Conservation (phyloP, 1,284 basidiomycete species). For the Ceratobasidium sp. region DNA sequence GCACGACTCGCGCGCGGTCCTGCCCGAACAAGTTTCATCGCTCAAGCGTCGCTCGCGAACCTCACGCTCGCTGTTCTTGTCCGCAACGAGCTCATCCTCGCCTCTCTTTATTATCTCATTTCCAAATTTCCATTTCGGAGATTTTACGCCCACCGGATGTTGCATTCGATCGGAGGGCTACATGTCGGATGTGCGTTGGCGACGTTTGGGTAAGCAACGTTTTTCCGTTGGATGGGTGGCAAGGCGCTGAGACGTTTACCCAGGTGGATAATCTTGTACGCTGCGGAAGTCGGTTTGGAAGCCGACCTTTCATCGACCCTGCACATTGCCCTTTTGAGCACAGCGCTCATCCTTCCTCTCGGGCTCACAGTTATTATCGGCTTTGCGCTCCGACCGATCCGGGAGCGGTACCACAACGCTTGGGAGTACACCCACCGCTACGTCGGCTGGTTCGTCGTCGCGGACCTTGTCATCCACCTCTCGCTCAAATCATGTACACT, state of each 20-base stretch:
- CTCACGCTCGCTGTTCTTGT: conserved; percentile 25
- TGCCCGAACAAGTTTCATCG: conserved; percentile 13
- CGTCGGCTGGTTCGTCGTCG: conserved; percentile 40
- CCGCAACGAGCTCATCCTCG: conserved; percentile 25
- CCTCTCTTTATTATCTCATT: not conserved
- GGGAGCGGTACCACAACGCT: conserved; percentile 36
- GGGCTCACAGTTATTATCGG: conserved; percentile 29
- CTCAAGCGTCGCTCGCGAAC: conserved; percentile 26
- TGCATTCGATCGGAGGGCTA: conserved; percentile 30
- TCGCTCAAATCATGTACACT: conserved; percentile 7
- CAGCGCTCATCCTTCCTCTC: conserved; percentile 10
- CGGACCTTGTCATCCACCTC: conserved; percentile 23
- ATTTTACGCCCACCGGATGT: conserved; percentile 36
- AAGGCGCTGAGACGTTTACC: not conserved
- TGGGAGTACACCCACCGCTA: conserved; percentile 43
- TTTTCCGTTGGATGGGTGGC: not conserved
- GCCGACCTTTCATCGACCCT: conserved; percentile 11
- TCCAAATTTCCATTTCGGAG: conserved; percentile 23
- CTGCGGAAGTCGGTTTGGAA: not conserved
- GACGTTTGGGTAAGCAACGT: conserved; percentile 18
- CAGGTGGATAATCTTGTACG: conserved; percentile 35
- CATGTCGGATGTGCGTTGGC: conserved; percentile 39
- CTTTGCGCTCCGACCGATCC: conserved; percentile 34
- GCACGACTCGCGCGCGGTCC: not conserved
- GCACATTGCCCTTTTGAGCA: conserved; percentile 24